A percentile compares a stretch with the other conserved stretches of the same genome.
Conservation (phyloP, 768 basidiomycete genomes). For the Agrocybe chaxingu region DNA sequence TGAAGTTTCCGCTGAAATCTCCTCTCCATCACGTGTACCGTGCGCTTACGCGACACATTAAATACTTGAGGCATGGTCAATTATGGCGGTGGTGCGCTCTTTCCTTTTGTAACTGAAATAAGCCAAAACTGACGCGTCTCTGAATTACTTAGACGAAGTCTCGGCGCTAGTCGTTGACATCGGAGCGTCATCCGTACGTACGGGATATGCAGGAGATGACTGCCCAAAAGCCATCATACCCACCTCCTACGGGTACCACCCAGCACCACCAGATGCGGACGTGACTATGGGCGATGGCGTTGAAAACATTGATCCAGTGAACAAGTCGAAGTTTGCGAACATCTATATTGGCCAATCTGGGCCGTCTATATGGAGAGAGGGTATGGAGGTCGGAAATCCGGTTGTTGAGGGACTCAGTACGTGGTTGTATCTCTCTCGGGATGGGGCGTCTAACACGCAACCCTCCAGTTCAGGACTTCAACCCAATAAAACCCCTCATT, state of each 20-base stretch:
- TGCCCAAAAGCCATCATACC: conserved; percentile 90
- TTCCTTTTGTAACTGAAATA: conserved; percentile 3
- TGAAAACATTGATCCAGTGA: conserved; percentile 32
- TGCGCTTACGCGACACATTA: not conserved
- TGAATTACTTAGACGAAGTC: conserved; percentile 73
- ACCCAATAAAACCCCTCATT: conserved; percentile 66
- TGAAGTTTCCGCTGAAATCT: not conserved
- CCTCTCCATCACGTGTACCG: not conserved
- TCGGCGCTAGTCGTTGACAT: conserved; percentile 95
- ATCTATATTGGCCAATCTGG: conserved; percentile 85
- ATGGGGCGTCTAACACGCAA: not conserved
- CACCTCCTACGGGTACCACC: conserved; percentile 80
- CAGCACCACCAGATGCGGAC: conserved; percentile 42
- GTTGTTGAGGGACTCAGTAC: conserved; percentile 82
- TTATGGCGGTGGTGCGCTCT: conserved; percentile 75
- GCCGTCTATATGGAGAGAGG: conserved; percentile 85
- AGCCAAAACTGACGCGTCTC: conserved; percentile 7
- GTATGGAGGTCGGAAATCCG: conserved; percentile 85
- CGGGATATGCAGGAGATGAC: conserved; percentile 97
- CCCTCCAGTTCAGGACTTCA: conserved; percentile 68
- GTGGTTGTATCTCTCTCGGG: conserved; percentile 19
- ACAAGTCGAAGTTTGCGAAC: conserved; percentile 47
- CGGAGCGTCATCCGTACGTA: conserved; percentile 84
- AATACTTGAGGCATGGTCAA: conserved; percentile 60
- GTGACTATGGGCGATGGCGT: conserved; percentile 48